A percentile compares a stretch with the other conserved stretches of the same genome.
These are phyloP conservation scores for Lagerstroemia speciosa DNA, from an alignment of 345 rosid species.

Conservation along the genomic window DNA sequence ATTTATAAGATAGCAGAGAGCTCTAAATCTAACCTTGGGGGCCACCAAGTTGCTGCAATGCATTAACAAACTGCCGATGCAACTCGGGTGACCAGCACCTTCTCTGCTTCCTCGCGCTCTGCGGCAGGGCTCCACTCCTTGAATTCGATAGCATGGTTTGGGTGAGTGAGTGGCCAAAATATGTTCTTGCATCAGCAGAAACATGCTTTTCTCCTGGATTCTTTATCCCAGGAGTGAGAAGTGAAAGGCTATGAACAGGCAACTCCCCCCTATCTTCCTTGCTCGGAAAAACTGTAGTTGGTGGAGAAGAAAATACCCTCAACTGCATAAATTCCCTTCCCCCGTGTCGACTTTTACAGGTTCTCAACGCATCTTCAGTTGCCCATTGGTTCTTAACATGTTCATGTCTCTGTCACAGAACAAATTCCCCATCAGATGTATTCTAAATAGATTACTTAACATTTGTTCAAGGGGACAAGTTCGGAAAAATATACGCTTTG, in stretches of 20 bases:
- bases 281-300: constrained; percentile 5
- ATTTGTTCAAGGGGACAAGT: background rate
- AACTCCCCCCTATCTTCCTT: constrained; percentile 26
- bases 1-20: no score
- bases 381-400: background rate
- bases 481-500: background rate
- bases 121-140: constrained; percentile 33
- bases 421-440: background rate
- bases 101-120: constrained; percentile 68
- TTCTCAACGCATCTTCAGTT: constrained; percentile 22
- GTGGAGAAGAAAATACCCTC: constrained; percentile 21
- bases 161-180: constrained; percentile 32
- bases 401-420: constrained; percentile 17
- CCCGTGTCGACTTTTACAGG: constrained; percentile 22
- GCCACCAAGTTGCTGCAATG: constrained; percentile 87
- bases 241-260: constrained; percentile 35
- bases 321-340: constrained; percentile 32
- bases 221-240: constrained; percentile 44
- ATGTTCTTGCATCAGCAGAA: constrained; percentile 32
- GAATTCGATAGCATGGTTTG: constrained; percentile 27
- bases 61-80: constrained; percentile 73
- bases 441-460: background rate
- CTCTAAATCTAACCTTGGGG: constrained; percentile 59
- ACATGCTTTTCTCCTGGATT: constrained; percentile 47
- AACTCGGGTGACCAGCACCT: constrained; percentile 95